phyloP scores from a whole-genome alignment of 2,329 filamentous ascomycete species.

The Tolypocladium inflatum region DNA sequence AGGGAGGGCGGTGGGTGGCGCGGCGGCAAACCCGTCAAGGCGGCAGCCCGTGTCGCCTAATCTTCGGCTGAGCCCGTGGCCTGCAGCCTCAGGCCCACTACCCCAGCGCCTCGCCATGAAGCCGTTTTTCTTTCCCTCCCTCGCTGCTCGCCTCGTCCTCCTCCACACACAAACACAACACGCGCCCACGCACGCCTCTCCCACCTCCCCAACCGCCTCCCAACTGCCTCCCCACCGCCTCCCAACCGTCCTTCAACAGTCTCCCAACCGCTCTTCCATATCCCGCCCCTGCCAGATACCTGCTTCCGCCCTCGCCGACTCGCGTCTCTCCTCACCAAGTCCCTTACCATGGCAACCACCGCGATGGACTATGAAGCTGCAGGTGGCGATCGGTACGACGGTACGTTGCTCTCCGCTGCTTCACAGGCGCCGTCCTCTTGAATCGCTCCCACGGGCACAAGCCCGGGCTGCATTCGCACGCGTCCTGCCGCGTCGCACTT shows the following conservation, averaged over 20 bases:
- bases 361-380: conserved; percentile 64
- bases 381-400: conserved; percentile 58
- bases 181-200: background rate
- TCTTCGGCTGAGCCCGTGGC: background rate
- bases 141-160: background rate
- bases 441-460: background rate
- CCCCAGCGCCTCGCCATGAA: background rate
- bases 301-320: conserved; percentile 5
- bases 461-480: background rate
- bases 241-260: too few species aligned
- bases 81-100: background rate
- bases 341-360: conserved; percentile 45
- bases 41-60: background rate
- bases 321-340: background rate
- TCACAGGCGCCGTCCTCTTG: background rate
- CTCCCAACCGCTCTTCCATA: background rate
- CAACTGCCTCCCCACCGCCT: too few species aligned
- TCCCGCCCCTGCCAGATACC: background rate
- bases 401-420: conserved; percentile 25
- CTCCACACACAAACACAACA: background rate
- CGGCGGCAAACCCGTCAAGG: background rate
- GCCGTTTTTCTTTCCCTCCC: background rate
- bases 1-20: background rate
- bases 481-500: background rate
- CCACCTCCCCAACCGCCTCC: background rate